A percentile compares a stretch with the other conserved stretches of the same genome.
phyloP scores from a whole-genome alignment of 345 rosid genomes.

The Cardamine occulta region DNA sequence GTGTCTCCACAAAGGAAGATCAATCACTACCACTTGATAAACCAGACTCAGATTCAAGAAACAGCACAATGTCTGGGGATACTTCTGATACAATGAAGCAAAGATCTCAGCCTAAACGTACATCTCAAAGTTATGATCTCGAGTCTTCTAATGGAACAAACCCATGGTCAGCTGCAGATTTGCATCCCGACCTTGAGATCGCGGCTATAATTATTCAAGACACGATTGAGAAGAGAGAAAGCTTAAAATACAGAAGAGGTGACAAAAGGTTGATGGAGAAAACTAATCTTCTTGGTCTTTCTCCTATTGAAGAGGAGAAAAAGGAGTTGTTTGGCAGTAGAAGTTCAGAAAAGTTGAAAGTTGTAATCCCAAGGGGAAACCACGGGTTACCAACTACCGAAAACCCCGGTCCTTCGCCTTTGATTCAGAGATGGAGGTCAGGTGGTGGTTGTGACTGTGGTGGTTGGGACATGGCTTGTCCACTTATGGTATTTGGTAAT shows the following conservation, averaged over 20 bases:
- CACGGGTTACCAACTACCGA: slow-evolving; percentile 71
- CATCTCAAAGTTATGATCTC: slow-evolving; percentile 41
- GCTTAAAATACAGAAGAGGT: slow-evolving; percentile 59
- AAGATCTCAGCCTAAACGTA: slow-evolving; percentile 40
- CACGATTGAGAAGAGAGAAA: slow-evolving; percentile 74
- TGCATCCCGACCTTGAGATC: slow-evolving; percentile 72
- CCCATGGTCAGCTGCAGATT: slow-evolving; percentile 54
- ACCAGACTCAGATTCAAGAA: slow-evolving; percentile 47
- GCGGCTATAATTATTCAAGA: slow-evolving; percentile 74
- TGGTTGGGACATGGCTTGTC: slow-evolving; percentile 99
- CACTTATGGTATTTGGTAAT: slow-evolving; percentile 74
- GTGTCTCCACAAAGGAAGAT: slow-evolving; percentile 38
- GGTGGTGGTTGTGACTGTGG: slow-evolving; percentile 99
- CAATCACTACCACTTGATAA: slow-evolving; percentile 44
- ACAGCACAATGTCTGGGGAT: slow-evolving; percentile 35
- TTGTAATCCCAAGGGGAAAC: slow-evolving; percentile 77
- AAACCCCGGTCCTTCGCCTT: slow-evolving; percentile 63
- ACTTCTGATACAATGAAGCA: slow-evolving; percentile 46
- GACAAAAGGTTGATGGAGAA: slow-evolving; percentile 45
- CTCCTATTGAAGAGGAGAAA: slow-evolving; percentile 48
- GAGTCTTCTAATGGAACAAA: slow-evolving; percentile 51
- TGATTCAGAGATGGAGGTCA: slow-evolving; percentile 85
- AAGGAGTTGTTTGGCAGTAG: slow-evolving; percentile 32
- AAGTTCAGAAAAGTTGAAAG: slow-evolving; percentile 52
- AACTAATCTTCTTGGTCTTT: slow-evolving; percentile 45